Percentiles rank a stretch among this genome's conserved stretches.
Conservation (phyloP, 2,329 filamentous ascomycete genomes). For the Epichloe aotearoae region DNA sequence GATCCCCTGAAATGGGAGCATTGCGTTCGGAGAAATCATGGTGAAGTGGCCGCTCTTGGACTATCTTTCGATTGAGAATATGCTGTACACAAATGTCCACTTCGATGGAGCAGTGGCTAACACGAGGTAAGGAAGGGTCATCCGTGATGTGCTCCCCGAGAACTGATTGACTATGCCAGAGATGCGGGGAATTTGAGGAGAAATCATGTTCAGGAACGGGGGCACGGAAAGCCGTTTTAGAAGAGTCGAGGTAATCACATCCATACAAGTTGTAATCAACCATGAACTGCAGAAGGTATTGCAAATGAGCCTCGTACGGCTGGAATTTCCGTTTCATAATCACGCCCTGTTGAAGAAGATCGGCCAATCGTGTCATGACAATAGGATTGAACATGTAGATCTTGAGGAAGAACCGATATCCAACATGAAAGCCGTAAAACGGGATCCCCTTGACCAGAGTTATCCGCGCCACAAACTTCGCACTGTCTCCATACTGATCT, state of each 20-base stretch:
- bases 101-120: slow-evolving; percentile 81
- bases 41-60: slow-evolving; percentile 67
- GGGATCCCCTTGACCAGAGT: slow-evolving; percentile 85
- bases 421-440: slow-evolving; percentile 92
- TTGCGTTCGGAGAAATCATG: slow-evolving; percentile 72
- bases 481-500: slow-evolving; percentile 54
- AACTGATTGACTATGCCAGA: slow-evolving; percentile 73
- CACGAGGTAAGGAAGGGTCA: slow-evolving; percentile 52
- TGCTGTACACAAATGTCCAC: slow-evolving; percentile 81
- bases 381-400: slow-evolving; percentile 85
- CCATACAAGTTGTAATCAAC: slow-evolving; percentile 95
- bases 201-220: slow-evolving; percentile 62
- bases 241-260: slow-evolving; percentile 70
- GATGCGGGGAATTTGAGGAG: slow-evolving; percentile 44
- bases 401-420: slow-evolving; percentile 83
- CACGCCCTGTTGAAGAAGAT: slow-evolving; percentile 76
- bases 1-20: slow-evolving; percentile 46
- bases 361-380: slow-evolving; percentile 75
- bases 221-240: slow-evolving; percentile 56
- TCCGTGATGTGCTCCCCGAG: slow-evolving; percentile 35
- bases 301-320: slow-evolving; percentile 86
- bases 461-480: slow-evolving; percentile 74
- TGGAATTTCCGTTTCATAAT: slow-evolving; percentile 77
- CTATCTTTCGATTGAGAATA: slow-evolving; percentile 68
- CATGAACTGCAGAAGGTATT: slow-evolving; percentile 95